phyloP scores from a whole-genome alignment of 2,329 filamentous ascomycete species.

The Calonectria leucothoes region DNA sequence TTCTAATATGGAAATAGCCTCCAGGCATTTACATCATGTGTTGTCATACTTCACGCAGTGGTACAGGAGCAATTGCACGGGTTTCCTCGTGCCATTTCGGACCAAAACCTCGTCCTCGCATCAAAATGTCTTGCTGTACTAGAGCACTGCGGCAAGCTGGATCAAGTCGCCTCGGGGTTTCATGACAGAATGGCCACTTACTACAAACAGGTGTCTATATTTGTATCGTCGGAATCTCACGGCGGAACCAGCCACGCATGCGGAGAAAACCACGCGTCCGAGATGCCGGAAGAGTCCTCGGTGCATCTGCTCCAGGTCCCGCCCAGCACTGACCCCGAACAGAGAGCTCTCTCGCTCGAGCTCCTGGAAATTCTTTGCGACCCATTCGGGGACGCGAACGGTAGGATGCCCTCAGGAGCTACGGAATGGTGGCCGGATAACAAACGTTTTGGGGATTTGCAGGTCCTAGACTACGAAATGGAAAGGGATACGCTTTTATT shows the following conservation, averaged over 20 bases:
- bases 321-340: not conserved
- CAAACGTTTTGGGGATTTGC: not conserved
- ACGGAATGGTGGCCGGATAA: not conserved
- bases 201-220: not conserved
- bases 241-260: too few species aligned
- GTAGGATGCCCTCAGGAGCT: not conserved
- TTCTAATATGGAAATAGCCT: not conserved
- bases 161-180: not conserved
- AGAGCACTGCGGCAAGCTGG: not conserved
- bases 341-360: not conserved
- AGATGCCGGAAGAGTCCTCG: not conserved
- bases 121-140: not conserved
- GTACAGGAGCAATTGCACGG: not conserved
- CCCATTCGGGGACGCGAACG: not conserved
- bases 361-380: not conserved
- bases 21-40: not conserved
- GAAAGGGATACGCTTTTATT: not conserved
- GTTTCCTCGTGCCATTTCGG: not conserved
- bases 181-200: not conserved
- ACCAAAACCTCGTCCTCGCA: not conserved
- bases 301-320: not conserved
- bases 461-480: not conserved
- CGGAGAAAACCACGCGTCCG: not conserved
- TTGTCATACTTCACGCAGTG: not conserved
- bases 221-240: too few species aligned